A percentile compares a stretch with the other conserved stretches of the same genome.
These are phyloP conservation scores for Termitomyces sp. DNA, from an alignment of 768 basidiomycete genomes.

Conservation along the genomic window DNA sequence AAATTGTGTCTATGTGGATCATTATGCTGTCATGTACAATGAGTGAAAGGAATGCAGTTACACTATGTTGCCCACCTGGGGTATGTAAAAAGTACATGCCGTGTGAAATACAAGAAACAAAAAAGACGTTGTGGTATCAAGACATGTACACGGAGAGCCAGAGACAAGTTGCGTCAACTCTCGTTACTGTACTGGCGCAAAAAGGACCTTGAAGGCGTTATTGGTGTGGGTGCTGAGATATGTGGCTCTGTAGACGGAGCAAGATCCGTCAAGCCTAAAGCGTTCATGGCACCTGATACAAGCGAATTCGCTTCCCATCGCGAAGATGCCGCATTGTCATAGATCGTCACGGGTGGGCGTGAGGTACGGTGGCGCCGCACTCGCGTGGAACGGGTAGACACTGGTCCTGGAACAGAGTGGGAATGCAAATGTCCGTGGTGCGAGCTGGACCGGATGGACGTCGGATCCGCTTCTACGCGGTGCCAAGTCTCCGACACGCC, in stretches of 20 bases:
- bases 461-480: neutral
- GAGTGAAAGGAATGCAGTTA: too few relatives aligned
- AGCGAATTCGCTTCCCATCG: neutral
- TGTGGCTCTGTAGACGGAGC: neutral
- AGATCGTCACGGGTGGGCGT: neutral
- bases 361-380: conserved; percentile 1
- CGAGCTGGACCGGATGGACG: conserved; percentile 1
- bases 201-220: conserved; percentile 5
- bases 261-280: conserved; percentile 10
- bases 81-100: neutral
- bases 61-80: neutral
- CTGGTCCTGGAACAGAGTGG: neutral
- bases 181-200: conserved; percentile 3
- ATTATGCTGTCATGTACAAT: too few relatives aligned
- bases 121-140: neutral
- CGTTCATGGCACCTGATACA: neutral
- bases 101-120: neutral
- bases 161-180: neutral
- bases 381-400: conserved; percentile 3
- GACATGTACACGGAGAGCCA: neutral
- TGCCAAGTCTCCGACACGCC: conserved; percentile 1
- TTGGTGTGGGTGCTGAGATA: conserved; percentile 13
- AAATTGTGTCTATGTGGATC: too few relatives aligned
- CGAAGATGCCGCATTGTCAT: neutral
- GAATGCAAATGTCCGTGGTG: neutral